Base-by-base conservation (phyloP, 2,329 filamentous ascomycete species). In the Hirsutella thompsonii region DNA sequence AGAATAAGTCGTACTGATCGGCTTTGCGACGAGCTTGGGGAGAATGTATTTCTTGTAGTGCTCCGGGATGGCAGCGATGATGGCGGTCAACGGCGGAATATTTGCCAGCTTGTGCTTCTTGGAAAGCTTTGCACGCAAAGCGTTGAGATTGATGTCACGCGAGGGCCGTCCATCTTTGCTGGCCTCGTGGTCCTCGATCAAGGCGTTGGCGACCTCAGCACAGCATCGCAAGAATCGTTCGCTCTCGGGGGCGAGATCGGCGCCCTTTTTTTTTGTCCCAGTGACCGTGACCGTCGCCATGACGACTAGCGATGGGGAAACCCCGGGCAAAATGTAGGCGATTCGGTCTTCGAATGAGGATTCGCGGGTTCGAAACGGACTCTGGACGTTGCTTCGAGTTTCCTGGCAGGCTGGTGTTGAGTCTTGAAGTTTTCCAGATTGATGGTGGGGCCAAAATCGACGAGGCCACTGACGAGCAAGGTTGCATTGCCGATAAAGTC, bases 1-100 rank as follows among this genome's bases (percentile, higher is more conserved):
- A 8, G 13, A 21, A n/a, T 14, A 19, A 10, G 5, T 42, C 51
- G 37, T 72, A 83, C 85, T 75, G 45, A 98, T 96, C 2, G 92
- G 92, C 64, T 98, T 98, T 20, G 93, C 92, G 52, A 98, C 88
- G 47, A 98, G 70, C 64, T 94, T 94, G 18, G 89, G 92, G 46
- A 96, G 66, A 46, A 98, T 95, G 55, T 96, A 96, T 67, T 96
- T 98, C 70, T 96, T 98, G 68, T 96, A 95, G 60, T 96, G 89
- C 59, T 98, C 92, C n/a, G 93, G 93, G 29, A 98, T 90, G 9
- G 92, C 92, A 41, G 92, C 87, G 56, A 98, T 96, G 56, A 98
- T 98, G 45, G 92, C 90, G 8, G 90, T 96, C 48, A 98, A 68
- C 20, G 93, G 87, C 26, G 92, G 92, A 51, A 94, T 85, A 46